Conservation (phyloP, 1,284 basidiomycete genomes). For the Boletellus dicymbophilus region DNA sequence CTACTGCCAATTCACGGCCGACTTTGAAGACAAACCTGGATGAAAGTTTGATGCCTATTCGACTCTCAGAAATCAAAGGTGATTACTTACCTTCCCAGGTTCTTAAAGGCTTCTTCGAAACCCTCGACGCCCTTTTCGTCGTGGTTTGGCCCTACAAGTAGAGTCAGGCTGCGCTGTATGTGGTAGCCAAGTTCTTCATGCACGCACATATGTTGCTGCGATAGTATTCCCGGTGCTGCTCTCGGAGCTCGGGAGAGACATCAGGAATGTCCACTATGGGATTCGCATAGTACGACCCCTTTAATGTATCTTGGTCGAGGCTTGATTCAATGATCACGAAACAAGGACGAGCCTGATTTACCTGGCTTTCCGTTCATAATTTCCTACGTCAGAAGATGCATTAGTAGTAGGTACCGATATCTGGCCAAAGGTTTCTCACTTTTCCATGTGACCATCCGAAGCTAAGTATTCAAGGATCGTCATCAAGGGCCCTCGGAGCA, state of each 20-base stretch:
- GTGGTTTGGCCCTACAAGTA: constrained; percentile 63
- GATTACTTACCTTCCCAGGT: constrained; percentile 63
- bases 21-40: constrained; percentile 75
- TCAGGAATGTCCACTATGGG: constrained; percentile 68
- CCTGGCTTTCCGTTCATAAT: constrained; percentile 92
- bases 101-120: constrained; percentile 87
- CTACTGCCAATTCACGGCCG: constrained; percentile 76
- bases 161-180: neutral
- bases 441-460: constrained; percentile 97
- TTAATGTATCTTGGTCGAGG: constrained; percentile 63
- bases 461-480: constrained; percentile 43
- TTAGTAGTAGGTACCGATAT: neutral
- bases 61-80: neutral
- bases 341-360: constrained; percentile 27
- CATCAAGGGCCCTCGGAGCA: no score
- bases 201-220: constrained; percentile 72
- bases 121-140: constrained; percentile 65
- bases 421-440: constrained; percentile 37
- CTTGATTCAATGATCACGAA: constrained; percentile 3
- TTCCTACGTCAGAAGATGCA: constrained; percentile 52
- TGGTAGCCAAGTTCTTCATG: neutral
- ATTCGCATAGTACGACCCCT: constrained; percentile 94
- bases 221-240: constrained; percentile 77
- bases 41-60: neutral
- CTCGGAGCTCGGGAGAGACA: constrained; percentile 53